Evolutionary conservation across 2,329 filamentous ascomycete genomes (phyloP).

Genomic region (Fusarium sp.): DNA sequence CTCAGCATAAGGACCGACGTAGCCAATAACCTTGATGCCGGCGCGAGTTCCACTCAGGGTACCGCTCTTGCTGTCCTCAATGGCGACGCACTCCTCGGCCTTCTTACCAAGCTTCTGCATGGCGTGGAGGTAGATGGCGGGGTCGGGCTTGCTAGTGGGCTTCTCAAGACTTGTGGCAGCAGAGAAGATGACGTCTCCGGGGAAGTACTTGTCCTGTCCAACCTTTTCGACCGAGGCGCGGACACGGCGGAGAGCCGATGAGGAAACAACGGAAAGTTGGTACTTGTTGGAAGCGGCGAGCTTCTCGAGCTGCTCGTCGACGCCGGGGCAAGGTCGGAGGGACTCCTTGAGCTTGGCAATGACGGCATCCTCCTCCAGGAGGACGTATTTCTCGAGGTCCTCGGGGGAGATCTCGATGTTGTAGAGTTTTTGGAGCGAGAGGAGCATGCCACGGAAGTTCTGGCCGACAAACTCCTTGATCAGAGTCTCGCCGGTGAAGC

Average conservation of each 20-base stretch:
- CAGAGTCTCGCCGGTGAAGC: conserved; percentile 79
- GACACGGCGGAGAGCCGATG: conserved; percentile 79
- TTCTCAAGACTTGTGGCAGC: conserved; percentile 78
- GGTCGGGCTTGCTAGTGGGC: conserved; percentile 91
- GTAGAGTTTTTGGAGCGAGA: conserved; percentile 76
- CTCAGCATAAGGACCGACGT: conserved; percentile 78
- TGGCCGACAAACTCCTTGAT: conserved; percentile 90
- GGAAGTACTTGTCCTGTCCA: conserved; percentile 80
- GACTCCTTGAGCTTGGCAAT: conserved; percentile 78
- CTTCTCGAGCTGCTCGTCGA: conserved; percentile 70
- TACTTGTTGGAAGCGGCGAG: conserved; percentile 69
- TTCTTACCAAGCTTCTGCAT: conserved; percentile 75
- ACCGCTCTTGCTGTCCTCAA: conserved; percentile 90
- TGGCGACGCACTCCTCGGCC: conserved; percentile 75
- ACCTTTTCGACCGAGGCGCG: conserved; percentile 80
- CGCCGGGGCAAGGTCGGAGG: conserved; percentile 72
- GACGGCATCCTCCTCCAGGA: conserved; percentile 80
- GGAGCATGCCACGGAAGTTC: conserved; percentile 94
- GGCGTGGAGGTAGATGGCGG: conserved; percentile 83
- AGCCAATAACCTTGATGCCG: conserved; percentile 81
- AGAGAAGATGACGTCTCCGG: conserved; percentile 76
- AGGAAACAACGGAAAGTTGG: conserved; percentile 80
- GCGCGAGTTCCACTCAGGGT: conserved; percentile 76
- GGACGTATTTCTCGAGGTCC: conserved; percentile 77
- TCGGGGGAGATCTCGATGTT: conserved; percentile 71